phyloP scores from a whole-genome alignment of 1,284 basidiomycete genomes.

The Malassezia vespertilionis region DNA sequence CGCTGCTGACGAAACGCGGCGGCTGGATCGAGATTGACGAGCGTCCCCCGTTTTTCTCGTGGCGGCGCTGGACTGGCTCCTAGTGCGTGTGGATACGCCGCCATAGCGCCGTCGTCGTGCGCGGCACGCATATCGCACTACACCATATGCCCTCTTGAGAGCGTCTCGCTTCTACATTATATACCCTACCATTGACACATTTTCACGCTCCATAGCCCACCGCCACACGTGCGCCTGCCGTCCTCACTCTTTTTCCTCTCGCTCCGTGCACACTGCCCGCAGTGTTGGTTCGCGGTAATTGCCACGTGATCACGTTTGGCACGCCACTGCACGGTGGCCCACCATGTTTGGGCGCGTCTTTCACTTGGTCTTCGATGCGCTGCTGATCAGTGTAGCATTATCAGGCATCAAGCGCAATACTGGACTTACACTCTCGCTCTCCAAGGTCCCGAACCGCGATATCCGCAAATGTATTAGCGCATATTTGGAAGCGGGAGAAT shows the following conservation, averaged over 20 bases:
- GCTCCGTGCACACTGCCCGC: no score
- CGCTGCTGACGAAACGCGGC: conserved; percentile 21
- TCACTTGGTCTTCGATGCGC: conserved; percentile 39
- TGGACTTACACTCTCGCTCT: conserved; percentile 34
- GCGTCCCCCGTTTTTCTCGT: conserved; percentile 16
- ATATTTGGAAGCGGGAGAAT: conserved; percentile 45
- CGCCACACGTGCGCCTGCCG: no score
- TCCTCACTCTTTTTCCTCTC: no score
- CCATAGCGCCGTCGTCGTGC: no score
- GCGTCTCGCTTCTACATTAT: no score
- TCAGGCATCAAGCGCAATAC: conserved; percentile 44
- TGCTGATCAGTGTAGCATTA: conserved; percentile 40
- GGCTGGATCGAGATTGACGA: conserved; percentile 33
- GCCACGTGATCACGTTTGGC: neutral
- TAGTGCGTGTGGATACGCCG: no score
- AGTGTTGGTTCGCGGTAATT: neutral
- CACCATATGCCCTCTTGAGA: no score
- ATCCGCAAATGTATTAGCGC: conserved; percentile 35
- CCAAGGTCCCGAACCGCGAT: conserved; percentile 37
- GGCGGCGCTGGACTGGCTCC: conserved; percentile 15
- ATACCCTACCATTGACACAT: no score
- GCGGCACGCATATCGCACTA: no score
- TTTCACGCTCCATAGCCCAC: no score
- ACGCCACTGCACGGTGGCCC: no score
- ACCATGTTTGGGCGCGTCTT: conserved; percentile 42